A percentile compares a stretch with the other conserved stretches of the same genome.
phyloP scores from a whole-genome alignment of 1,139 yeast species.

The Pichia sp. region DNA sequence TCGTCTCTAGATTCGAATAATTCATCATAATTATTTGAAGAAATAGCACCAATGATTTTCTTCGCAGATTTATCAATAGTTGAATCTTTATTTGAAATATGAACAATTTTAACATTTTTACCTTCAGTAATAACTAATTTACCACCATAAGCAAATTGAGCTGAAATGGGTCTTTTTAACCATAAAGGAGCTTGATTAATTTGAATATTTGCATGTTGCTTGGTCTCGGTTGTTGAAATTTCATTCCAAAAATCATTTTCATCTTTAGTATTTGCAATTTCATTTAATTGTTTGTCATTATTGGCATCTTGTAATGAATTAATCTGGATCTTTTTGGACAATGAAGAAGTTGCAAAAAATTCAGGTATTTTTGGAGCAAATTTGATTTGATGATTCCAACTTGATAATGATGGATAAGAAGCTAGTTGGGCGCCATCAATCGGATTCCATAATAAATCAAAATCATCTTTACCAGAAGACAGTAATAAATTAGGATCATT shows the following conservation, averaged over 20 bases:
- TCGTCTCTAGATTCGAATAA: slow-evolving; percentile 50
- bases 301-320: slow-evolving; percentile 83
- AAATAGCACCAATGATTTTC: slow-evolving; percentile 53
- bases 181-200: slow-evolving; percentile 82
- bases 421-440: slow-evolving; percentile 61
- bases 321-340: slow-evolving; percentile 77
- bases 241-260: slow-evolving; percentile 86
- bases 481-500: slow-evolving; percentile 73
- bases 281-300: slow-evolving; percentile 43
- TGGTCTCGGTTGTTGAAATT: slow-evolving; percentile 66
- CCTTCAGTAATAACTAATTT: slow-evolving; percentile 59
- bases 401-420: slow-evolving; percentile 85
- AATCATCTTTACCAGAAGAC: slow-evolving; percentile 88
- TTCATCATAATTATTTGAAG: slow-evolving; percentile 45
- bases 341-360: slow-evolving; percentile 86
- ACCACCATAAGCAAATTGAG: slow-evolving; percentile 90
- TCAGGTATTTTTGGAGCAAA: slow-evolving; percentile 90
- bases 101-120: slow-evolving; percentile 25
- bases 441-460: slow-evolving; percentile 90
- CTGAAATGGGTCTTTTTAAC: slow-evolving; percentile 73
- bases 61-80: slow-evolving; percentile 37
- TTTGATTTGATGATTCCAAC: slow-evolving; percentile 86
- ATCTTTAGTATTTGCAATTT: slow-evolving; percentile 33
- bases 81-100: slow-evolving; percentile 36
- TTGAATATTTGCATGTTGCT: slow-evolving; percentile 55